These are phyloP conservation scores for Leptographium wingfieldii DNA, from an alignment of 2,329 filamentous ascomycete genomes.

Conservation along the genomic window DNA sequence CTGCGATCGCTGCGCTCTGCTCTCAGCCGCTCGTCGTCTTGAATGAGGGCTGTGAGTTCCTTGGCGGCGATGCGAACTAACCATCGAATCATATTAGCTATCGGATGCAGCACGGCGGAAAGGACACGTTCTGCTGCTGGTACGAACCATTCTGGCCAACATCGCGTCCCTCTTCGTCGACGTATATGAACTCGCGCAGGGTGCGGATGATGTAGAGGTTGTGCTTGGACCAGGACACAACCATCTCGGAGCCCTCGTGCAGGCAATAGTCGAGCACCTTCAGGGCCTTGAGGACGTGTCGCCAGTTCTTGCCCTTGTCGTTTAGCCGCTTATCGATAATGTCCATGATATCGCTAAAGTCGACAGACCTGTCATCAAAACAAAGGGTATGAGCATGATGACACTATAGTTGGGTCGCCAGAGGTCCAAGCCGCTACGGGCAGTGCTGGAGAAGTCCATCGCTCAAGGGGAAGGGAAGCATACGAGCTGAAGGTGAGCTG, in stretches of 20 bases:
- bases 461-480: constrained; percentile 22
- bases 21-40: constrained; percentile 87
- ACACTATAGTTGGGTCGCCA: not conserved
- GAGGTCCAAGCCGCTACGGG: not conserved
- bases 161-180: constrained; percentile 89
- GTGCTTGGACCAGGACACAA: constrained; percentile 95
- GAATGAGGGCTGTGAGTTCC: constrained; percentile 80
- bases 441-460: not conserved
- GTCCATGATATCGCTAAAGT: constrained; percentile 99
- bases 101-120: no score
- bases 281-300: constrained; percentile 91
- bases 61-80: constrained; percentile 90
- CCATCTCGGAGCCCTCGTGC: constrained; percentile 90
- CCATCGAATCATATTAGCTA: not conserved
- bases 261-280: constrained; percentile 97
- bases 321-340: constrained; percentile 98
- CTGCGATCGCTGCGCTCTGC: constrained; percentile 84
- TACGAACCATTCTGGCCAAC: constrained; percentile 86
- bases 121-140: not conserved
- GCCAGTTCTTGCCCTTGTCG: constrained; percentile 99
- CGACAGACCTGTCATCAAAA: constrained; percentile 54
- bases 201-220: constrained; percentile 99
- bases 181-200: constrained; percentile 88
- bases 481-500: constrained; percentile 97
- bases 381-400: not conserved